Evolutionary conservation across 1,139 yeast species (phyloP).

Genomic region (Spathaspora jeffriesii): DNA sequence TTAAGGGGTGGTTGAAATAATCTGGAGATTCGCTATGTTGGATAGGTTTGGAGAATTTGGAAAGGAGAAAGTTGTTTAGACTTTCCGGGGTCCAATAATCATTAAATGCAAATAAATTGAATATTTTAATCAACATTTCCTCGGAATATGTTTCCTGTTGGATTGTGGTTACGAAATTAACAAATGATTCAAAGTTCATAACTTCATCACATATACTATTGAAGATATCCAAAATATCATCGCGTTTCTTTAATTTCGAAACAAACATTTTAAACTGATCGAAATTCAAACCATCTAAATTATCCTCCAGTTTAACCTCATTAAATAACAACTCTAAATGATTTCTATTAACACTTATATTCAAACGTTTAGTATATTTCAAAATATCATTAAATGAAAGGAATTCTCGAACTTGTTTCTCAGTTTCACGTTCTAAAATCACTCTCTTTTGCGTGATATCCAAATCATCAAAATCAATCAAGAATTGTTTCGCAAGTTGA

Average conservation of each 20-base stretch:
- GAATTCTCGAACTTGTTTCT: constrained; percentile 27
- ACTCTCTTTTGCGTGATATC: constrained; percentile 25
- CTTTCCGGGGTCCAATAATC: constrained; percentile 46
- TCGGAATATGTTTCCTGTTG: constrained; percentile 51
- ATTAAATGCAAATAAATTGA: constrained; percentile 42
- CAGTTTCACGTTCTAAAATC: constrained; percentile 16
- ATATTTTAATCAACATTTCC: constrained; percentile 34
- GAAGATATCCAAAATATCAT: constrained; percentile 34
- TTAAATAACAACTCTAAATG: constrained; percentile 41
- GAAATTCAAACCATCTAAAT: constrained; percentile 44
- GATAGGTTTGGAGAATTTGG: constrained; percentile 43
- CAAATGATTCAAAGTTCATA: constrained; percentile 46
- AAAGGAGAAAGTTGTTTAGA: constrained; percentile 52
- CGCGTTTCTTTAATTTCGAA: constrained; percentile 37
- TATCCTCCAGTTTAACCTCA: constrained; percentile 29
- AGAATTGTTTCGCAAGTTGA: constrained; percentile 32
- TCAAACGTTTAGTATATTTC: constrained; percentile 63
- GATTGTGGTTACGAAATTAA: constrained; percentile 41
- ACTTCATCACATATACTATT: constrained; percentile 27
- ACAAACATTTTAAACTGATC: constrained; percentile 76
- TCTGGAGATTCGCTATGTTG: constrained; percentile 20
- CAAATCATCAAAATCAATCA: constrained; percentile 28
- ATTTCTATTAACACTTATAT: constrained; percentile 52
- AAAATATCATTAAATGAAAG: constrained; percentile 71
- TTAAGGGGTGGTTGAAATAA: constrained; percentile 69